phyloP scores from a whole-genome alignment of 2,329 filamentous ascomycete species.

The Penicillium brevicompactum region DNA sequence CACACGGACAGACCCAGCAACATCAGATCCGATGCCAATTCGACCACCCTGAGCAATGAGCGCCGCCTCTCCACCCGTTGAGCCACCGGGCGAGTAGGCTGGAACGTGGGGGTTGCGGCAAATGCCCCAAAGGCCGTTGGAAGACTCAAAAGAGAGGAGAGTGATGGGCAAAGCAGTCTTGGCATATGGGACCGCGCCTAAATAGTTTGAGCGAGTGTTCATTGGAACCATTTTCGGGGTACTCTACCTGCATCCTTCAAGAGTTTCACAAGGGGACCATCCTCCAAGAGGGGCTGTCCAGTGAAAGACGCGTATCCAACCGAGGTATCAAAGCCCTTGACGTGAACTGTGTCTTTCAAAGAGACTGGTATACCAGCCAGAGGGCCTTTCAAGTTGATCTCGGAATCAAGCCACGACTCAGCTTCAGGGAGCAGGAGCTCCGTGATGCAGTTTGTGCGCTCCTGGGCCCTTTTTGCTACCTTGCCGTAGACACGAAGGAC shows the following conservation, averaged over 20 bases:
- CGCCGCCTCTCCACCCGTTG: conserved; percentile 81
- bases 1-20: conserved; percentile 82
- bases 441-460: conserved; percentile 85
- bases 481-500: conserved; percentile 87
- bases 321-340: conserved; percentile 79
- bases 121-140: conserved; percentile 78
- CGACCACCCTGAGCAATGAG: conserved; percentile 78
- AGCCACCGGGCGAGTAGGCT: conserved; percentile 86
- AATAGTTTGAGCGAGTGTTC: not conserved
- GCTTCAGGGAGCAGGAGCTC: conserved; percentile 80
- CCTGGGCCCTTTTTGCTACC: conserved; percentile 78
- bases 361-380: conserved; percentile 85
- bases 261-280: conserved; percentile 73
- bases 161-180: conserved; percentile 92
- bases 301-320: conserved; percentile 78
- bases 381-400: conserved; percentile 74
- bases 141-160: conserved; percentile 81
- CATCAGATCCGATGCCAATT: conserved; percentile 88
- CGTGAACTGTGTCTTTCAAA: conserved; percentile 75
- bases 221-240: not conserved
- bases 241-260: conserved; percentile 73
- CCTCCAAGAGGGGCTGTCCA: conserved; percentile 64
- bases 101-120: conserved; percentile 79
- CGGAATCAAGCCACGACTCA: conserved; percentile 67
- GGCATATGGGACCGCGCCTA: conserved; percentile 81